Evolutionary conservation across 441 rosid species (phyloP).

Genomic region (Bruguiera hainesii): DNA sequence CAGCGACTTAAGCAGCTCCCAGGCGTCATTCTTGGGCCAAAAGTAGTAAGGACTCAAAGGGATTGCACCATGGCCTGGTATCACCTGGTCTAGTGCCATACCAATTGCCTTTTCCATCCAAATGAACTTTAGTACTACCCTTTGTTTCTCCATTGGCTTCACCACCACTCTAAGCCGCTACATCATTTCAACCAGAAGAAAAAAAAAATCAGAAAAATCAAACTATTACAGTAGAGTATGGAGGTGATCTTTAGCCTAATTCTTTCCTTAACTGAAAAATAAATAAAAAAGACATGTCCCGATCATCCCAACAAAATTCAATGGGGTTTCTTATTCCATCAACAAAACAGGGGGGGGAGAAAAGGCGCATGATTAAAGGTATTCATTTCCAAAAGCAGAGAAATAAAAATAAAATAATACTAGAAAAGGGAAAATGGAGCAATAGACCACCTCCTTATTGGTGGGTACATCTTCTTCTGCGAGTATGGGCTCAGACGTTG

Average conservation of each 20-base stretch:
- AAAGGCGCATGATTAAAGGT: too few relatives aligned
- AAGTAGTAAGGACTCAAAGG: conserved; percentile 84
- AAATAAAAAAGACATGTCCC: background rate
- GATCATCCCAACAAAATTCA: background rate
- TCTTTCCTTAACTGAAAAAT: background rate
- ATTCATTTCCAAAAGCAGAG: background rate
- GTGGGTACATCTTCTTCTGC: conserved; percentile 20
- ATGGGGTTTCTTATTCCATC: background rate
- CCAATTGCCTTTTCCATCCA: conserved; percentile 92
- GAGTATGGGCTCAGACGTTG: conserved; percentile 21
- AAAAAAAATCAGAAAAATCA: background rate
- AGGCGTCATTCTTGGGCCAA: conserved; percentile 85
- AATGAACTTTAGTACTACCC: conserved; percentile 70
- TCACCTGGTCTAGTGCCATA: conserved; percentile 62
- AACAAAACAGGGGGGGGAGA: background rate
- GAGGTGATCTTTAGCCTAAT: background rate
- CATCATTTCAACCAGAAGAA: background rate
- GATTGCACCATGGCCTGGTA: conserved; percentile 71
- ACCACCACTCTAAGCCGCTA: conserved; percentile 72
- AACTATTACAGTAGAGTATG: background rate
- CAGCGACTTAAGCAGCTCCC: conserved; percentile 75
- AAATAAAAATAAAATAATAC: background rate
- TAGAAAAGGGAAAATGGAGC: background rate
- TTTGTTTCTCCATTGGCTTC: conserved; percentile 67
- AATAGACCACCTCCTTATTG: conserved; percentile 34